Evolutionary conservation across 2,329 filamentous ascomycete genomes (phyloP).

Genomic region (Sporothrix pallida): DNA sequence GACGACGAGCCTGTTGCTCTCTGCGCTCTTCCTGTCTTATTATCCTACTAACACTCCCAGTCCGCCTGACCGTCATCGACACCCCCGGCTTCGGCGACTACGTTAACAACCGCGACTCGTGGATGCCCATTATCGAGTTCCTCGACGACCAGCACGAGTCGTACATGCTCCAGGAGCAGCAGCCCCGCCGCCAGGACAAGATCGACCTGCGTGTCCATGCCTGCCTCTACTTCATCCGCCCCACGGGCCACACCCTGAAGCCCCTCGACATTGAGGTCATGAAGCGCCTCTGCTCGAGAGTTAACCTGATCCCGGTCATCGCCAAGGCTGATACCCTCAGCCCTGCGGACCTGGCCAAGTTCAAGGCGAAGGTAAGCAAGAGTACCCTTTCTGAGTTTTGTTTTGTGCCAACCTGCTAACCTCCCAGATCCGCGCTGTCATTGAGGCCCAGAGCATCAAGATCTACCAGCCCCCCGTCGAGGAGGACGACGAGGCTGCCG

Average conservation of each 20-base stretch:
- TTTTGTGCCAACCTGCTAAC: slow-evolving; percentile 15
- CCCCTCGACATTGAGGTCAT: slow-evolving; percentile 99
- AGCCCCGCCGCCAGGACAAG: slow-evolving; percentile 96
- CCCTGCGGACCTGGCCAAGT: slow-evolving; percentile 85
- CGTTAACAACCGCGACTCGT: slow-evolving; percentile 99
- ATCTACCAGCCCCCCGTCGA: slow-evolving; percentile 98
- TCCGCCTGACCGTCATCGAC: slow-evolving; percentile 97
- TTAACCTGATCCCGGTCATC: slow-evolving; percentile 97
- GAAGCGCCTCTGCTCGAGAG: slow-evolving; percentile 97
- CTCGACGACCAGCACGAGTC: slow-evolving; percentile 99
- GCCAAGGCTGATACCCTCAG: slow-evolving; percentile 98
- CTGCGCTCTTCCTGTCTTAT: background rate
- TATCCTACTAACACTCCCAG: slow-evolving; percentile 53
- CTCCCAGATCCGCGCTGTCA: slow-evolving; percentile 83
- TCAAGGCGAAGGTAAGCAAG: slow-evolving; percentile 81
- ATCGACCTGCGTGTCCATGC: slow-evolving; percentile 98
- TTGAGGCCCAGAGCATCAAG: slow-evolving; percentile 99
- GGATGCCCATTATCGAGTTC: slow-evolving; percentile 99
- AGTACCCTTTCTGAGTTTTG: background rate
- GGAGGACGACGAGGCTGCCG: slow-evolving; percentile 96
- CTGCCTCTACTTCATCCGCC: slow-evolving; percentile 98
- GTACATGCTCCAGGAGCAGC: slow-evolving; percentile 99
- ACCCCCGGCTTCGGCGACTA: slow-evolving; percentile 99
- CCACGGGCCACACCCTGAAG: slow-evolving; percentile 97
- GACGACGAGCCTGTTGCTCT: background rate